phyloP scores from a whole-genome alignment of 225 moss, liverwort and hornwort genomes.

The Lunularia cruciata region DNA sequence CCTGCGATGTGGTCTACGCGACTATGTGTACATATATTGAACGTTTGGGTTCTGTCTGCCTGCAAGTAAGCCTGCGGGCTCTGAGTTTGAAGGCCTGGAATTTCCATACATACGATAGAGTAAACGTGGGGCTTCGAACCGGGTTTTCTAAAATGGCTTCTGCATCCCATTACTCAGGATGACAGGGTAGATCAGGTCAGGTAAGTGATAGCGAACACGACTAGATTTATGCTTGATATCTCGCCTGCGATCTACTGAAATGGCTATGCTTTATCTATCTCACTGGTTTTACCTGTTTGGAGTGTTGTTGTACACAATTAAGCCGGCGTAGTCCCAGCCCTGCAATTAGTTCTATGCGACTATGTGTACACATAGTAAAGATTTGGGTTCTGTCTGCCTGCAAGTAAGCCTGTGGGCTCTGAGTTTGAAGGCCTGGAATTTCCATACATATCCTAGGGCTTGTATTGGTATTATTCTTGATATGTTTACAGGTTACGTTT shows the following conservation, averaged over 20 bases:
- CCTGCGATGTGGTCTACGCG: conserved; percentile 29
- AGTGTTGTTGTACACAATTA: conserved; percentile 31
- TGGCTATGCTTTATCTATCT: not conserved
- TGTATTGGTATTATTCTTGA: too few species aligned
- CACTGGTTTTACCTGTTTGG: not conserved
- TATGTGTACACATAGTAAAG: conserved; percentile 24
- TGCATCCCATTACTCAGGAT: too few species aligned
- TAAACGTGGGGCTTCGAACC: too few species aligned
- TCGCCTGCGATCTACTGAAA: too few species aligned
- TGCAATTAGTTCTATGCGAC: conserved; percentile 33
- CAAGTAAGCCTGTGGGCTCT: conserved; percentile 34
- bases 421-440: conserved; percentile 43
- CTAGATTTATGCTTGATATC: too few species aligned
- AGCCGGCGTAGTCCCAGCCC: conserved; percentile 32
- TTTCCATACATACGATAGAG: conserved; percentile 35
- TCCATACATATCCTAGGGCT: too few species aligned
- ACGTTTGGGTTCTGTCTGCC: conserved; percentile 36
- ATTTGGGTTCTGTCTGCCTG: conserved; percentile 38
- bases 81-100: conserved; percentile 43
- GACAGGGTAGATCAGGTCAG: not conserved
- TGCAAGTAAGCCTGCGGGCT: conserved; percentile 34
- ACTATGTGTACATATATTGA: conserved; percentile 29
- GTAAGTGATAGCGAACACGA: not conserved
- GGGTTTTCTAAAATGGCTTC: too few species aligned
- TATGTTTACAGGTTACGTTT: too few species aligned